These are phyloP conservation scores for Lichenothelia convexa DNA, from an alignment of 495 filamentous ascomycete genomes.

Conservation along the genomic window DNA sequence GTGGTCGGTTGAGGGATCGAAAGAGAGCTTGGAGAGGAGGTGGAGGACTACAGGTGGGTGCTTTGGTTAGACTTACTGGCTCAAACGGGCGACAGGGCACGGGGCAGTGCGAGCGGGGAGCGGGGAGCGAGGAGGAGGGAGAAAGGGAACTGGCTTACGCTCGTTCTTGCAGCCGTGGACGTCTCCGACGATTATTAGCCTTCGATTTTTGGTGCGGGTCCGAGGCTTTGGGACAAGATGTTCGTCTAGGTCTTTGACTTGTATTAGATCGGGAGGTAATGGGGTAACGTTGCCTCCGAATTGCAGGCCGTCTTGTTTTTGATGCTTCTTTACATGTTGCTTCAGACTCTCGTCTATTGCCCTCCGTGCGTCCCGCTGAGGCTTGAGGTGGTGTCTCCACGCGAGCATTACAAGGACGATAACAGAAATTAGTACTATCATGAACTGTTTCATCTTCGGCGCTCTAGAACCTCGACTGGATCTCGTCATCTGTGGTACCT, in stretches of 20 bases:
- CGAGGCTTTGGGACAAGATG: slow-evolving; percentile 16
- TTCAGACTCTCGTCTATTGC: too few species aligned
- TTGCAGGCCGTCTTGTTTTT: too few species aligned
- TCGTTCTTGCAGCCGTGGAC: slow-evolving; percentile 68
- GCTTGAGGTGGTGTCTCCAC: too few species aligned
- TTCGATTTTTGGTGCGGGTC: slow-evolving; percentile 11
- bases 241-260: slow-evolving; percentile 26
- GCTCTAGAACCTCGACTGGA: too few species aligned
- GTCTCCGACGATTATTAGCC: slow-evolving; percentile 69
- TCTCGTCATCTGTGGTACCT: too few species aligned
- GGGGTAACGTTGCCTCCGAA: too few species aligned
- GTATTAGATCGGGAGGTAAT: slow-evolving; percentile 32
- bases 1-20: slow-evolving; percentile 46
- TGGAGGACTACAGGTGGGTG: slow-evolving; percentile 14
- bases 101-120: neutral
- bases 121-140: neutral
- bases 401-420: too few species aligned
- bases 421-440: too few species aligned
- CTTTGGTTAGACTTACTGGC: slow-evolving; percentile 1
- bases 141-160: neutral
- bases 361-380: too few species aligned
- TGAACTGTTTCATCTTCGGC: too few species aligned
- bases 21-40: slow-evolving; percentile 50
- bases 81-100: neutral
- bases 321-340: too few species aligned